Percentiles rank a stretch among this genome's conserved stretches.
These are phyloP conservation scores for Malus fusca DNA, from an alignment of 306 rosid species.

Conservation along the genomic window DNA sequence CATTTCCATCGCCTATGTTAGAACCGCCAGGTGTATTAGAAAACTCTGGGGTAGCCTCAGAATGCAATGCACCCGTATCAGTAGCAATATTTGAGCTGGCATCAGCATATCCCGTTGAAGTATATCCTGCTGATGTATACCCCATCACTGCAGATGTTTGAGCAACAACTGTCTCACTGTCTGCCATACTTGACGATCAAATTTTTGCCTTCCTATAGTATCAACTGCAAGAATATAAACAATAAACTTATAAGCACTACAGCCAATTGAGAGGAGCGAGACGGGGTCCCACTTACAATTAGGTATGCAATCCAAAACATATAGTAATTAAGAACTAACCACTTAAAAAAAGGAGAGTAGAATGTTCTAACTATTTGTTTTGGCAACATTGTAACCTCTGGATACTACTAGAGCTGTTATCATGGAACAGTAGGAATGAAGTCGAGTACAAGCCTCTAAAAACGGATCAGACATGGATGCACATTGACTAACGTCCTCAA, in stretches of 20 bases:
- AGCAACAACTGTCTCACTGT: constrained; percentile 57
- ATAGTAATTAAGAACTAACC: background rate
- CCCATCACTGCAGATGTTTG: constrained; percentile 45
- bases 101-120: constrained; percentile 45
- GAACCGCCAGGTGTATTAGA: constrained; percentile 27
- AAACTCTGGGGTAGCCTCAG: constrained; percentile 35
- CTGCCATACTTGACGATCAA: constrained; percentile 45
- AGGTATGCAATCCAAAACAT: background rate
- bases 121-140: constrained; percentile 26
- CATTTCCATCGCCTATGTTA: constrained; percentile 36
- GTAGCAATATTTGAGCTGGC: constrained; percentile 24
- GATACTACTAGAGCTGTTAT: background rate
- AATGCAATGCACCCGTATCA: constrained; percentile 21
- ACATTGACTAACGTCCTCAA: background rate
- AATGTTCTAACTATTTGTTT: background rate
- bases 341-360: background rate
- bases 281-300: background rate
- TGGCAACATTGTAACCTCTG: background rate
- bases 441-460: background rate
- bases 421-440: background rate
- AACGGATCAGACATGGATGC: background rate
- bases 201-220: background rate
- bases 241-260: background rate
- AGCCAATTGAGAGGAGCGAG: background rate
- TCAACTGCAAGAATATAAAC: constrained; percentile 23